These are phyloP conservation scores for Teratosphaeria viscida DNA, from an alignment of 2,329 filamentous ascomycete genomes.

Conservation along the genomic window DNA sequence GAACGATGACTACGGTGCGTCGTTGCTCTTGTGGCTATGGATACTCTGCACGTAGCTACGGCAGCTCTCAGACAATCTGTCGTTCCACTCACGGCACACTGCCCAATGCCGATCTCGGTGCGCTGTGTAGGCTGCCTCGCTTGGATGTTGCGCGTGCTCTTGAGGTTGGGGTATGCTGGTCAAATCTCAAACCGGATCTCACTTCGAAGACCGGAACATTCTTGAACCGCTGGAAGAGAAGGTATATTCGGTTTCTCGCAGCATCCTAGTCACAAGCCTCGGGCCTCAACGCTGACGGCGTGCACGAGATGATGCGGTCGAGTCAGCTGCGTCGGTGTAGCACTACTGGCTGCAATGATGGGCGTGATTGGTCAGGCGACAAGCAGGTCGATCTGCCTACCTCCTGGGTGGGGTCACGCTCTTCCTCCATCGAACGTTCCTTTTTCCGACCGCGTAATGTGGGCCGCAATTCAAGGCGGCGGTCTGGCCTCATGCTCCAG, in stretches of 20 bases:
- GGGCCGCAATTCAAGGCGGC: not conserved
- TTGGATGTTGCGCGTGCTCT: not conserved
- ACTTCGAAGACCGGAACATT: not conserved
- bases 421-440: not conserved
- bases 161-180: not conserved
- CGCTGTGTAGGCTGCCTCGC: not conserved
- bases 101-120: not conserved
- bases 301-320: not conserved
- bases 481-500: not conserved
- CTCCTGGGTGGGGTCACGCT: not conserved
- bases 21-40: not conserved
- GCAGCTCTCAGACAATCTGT: not conserved
- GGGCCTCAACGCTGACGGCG: not conserved
- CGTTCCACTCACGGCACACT: not conserved
- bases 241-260: not conserved
- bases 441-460: not conserved
- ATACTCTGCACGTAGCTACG: not conserved
- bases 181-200: not conserved
- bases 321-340: not conserved
- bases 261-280: not conserved
- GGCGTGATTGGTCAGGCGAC: not conserved
- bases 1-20: not conserved
- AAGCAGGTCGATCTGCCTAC: not conserved
- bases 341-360: not conserved
- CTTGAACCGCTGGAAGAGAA: not conserved